Evolutionary conservation across 2,329 filamentous ascomycete genomes (phyloP), one percentile per base, ranked within the genome.

Genomic region (Diaporthe nobilis): DNA sequence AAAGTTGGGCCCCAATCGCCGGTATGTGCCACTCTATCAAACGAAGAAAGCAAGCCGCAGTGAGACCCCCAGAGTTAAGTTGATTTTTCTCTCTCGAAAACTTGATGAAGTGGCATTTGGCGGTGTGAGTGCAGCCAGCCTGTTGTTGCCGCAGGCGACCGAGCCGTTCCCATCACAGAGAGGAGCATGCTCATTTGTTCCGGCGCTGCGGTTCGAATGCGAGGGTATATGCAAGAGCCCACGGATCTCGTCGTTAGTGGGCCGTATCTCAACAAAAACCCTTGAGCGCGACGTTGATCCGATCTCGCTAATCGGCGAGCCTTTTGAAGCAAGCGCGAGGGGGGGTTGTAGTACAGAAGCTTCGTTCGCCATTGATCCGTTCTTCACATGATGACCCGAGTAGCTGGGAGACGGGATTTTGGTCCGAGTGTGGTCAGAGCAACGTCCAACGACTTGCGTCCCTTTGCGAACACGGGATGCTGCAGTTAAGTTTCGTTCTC

Each of bases 51-150:
- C 65, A 28, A 42, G n/a, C 31, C 47, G 49, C 22, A 25, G 47
- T 28, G 65, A 42, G 65, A 67, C 17, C 34, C n/a, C 12, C 34
- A 22, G 34, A 28, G 49, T 55, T 53, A n/a, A 39, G 31, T 28
- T 70, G 65, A 37, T n/a, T 31, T 47, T 55, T 20, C n/a, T 39
- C 5, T 17, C 58, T 34, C 20, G 7, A 25, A 12, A 44, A 22
- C 10, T 55, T 39, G 17, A 28, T 60, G 25, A 22, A 42, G 25
- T n/a, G 34, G 55, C 49, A 63, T 83, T 81, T 42, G 82, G 74
- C 22, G 81, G 80, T 60, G 81, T 80, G 28, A 81, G 81, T 28
- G 83, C 82, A 39, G 78, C 77, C 20, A 83, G 80, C 44, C 78
- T 79, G 76, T 81, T 79, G 20, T 74, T 78, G 42, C 78, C 75